Evolutionary conservation across 73 alveolate genomes (phyloP).

Genomic region (Paramecium bursaria): DNA sequence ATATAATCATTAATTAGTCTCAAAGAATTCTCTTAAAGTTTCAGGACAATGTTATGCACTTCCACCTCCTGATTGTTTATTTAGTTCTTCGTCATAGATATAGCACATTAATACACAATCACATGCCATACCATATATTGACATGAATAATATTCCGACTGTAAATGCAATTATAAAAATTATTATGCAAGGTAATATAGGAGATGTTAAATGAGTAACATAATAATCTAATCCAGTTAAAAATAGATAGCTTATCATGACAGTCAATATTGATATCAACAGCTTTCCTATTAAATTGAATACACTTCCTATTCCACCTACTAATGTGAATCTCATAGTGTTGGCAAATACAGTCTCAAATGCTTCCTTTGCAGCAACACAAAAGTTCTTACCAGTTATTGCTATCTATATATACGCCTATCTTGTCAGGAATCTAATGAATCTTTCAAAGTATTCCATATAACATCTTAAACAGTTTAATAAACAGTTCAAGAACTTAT

Average conservation of each 20-base stretch:
- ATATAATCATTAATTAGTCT: neutral
- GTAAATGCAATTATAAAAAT: constrained; percentile 80
- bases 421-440: constrained; percentile 86
- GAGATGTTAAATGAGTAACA: constrained; percentile 83
- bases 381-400: constrained; percentile 86
- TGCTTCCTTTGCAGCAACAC: constrained; percentile 92
- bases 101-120: constrained; percentile 90
- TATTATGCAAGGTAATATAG: constrained; percentile 81
- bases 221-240: constrained; percentile 77
- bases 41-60: constrained; percentile 63
- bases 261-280: constrained; percentile 78
- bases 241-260: constrained; percentile 85
- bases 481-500: constrained; percentile 78
- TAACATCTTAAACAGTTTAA: constrained; percentile 85
- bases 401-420: constrained; percentile 95
- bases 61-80: constrained; percentile 73
- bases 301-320: constrained; percentile 83
- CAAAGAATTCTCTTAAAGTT: constrained; percentile 58
- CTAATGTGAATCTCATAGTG: constrained; percentile 86
- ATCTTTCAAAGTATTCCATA: constrained; percentile 86
- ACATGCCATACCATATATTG: constrained; percentile 89
- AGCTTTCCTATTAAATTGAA: constrained; percentile 85
- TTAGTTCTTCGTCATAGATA: constrained; percentile 88
- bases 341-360: constrained; percentile 87
- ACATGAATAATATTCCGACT: constrained; percentile 84